Conservation (phyloP, 257 asterid genomes). For the Solanum neorickii region DNA sequence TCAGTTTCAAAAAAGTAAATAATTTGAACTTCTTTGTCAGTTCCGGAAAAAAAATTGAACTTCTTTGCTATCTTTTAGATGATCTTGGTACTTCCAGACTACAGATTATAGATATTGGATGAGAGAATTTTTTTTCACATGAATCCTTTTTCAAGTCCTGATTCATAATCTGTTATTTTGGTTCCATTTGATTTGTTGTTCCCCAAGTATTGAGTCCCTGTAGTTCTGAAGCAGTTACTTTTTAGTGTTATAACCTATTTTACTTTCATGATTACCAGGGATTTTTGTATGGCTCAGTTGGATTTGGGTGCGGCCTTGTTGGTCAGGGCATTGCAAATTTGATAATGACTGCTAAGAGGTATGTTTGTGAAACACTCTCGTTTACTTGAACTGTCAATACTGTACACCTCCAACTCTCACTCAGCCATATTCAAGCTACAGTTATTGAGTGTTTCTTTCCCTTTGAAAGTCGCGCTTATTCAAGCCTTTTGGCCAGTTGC, state of each 20-base stretch:
- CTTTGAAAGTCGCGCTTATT: background rate
- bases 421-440: background rate
- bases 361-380: background rate
- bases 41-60: background rate
- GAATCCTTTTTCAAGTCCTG: background rate
- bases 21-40: too few relatives aligned
- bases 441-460: background rate
- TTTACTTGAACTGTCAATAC: background rate
- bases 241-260: background rate
- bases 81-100: background rate
- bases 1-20: background rate
- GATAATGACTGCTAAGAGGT: conserved; percentile 96
- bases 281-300: conserved; percentile 81
- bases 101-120: background rate
- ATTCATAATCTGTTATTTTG: background rate
- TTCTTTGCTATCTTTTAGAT: background rate
- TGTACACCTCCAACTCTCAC: background rate
- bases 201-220: background rate
- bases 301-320: conserved; percentile 81
- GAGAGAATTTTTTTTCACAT: background rate
- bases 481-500: background rate
- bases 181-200: background rate
- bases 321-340: conserved; percentile 94
- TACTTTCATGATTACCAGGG: conserved; percentile 43
- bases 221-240: background rate